Evolutionary conservation across 345 rosid genomes (phyloP), one percentile per base, ranked within the genome.

Genomic region (Brassica juncea): DNA sequence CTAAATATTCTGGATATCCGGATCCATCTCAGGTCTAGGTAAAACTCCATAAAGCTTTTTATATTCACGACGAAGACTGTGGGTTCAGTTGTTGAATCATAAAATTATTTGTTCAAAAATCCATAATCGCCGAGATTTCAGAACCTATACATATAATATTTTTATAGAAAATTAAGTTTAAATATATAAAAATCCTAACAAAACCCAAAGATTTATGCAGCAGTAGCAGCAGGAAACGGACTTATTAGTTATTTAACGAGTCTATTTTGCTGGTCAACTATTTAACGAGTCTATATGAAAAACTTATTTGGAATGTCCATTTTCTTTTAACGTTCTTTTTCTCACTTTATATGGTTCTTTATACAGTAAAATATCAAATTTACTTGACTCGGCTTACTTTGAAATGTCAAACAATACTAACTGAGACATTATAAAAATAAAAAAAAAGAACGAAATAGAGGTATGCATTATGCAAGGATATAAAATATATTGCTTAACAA

Each of bases 61-160:
- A 42, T 16, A 39, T 68, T 42, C 42, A 12, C 16, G 39, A 65
- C 81, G 72, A 72, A 57, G 77, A 78, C 35, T 58, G n/a, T 66
- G 81, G 81, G 72, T 64, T 77, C 61, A 57, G 76, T 77, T 77
- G 76, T 55, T 71, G 76, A 77, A 52, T 52, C 28, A 52, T 27
- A 19, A 62, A 27, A 62, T 49, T 1, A 32, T 4, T 25, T 15
- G 16, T 37, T 75, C 7, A 65, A 27, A 16, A 52, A 52, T 62
- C 69, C 12, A 73, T 21, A 39, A 37, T 57, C 31, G 11, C 69
- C 52, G 68, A 49, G 42, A 70, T 49, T 77, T 62, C 31, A 77
- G 64, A 44, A n/a, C 21, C n/a, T 32, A 6, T 31, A 69, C 44
- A 31, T 19, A 19, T 31, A 3, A 44, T 77, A 14, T 12, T 12